Conservation (phyloP, 805 yeast species). For the Dipodascus geniculatus region DNA sequence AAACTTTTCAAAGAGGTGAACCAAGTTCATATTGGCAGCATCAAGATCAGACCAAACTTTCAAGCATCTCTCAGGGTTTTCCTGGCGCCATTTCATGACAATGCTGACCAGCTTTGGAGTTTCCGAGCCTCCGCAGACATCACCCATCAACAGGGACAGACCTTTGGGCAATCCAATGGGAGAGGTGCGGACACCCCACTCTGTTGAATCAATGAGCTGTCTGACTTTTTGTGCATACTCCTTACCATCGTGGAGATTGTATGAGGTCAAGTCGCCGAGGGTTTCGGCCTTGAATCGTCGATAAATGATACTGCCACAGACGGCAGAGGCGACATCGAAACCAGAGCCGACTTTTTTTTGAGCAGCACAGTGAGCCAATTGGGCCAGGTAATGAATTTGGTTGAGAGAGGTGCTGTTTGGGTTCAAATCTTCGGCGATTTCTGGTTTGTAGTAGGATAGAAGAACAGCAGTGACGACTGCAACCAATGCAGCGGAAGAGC, state of each 20-base stretch:
- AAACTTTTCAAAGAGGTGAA: conserved; percentile 35
- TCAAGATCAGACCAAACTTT: conserved; percentile 46
- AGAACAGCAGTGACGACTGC: conserved; percentile 68
- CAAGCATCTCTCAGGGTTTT: conserved; percentile 38
- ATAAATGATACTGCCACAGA: conserved; percentile 79
- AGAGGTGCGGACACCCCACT: conserved; percentile 50
- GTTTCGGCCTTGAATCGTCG: conserved; percentile 55
- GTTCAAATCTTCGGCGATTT: conserved; percentile 20
- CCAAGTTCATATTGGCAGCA: conserved; percentile 44
- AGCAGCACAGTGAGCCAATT: conserved; percentile 83
- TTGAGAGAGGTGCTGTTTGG: conserved; percentile 14
- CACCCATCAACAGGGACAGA: conserved; percentile 77
- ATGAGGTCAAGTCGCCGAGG: conserved; percentile 17
- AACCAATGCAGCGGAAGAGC: conserved; percentile 91
- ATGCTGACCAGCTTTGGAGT: conserved; percentile 81
- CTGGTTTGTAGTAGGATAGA: conserved; percentile 33
- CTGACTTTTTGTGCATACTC: conserved; percentile 10
- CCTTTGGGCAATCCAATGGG: conserved; percentile 57
- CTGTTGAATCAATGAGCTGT: conserved; percentile 18
- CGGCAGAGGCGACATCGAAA: conserved; percentile 93
- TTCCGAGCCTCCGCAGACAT: conserved; percentile 83
- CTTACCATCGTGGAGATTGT: conserved; percentile 20
- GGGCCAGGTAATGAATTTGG: conserved; percentile 72
- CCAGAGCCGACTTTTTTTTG: conserved; percentile 96
- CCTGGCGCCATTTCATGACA: conserved; percentile 59